A percentile compares a stretch with the other conserved stretches of the same genome.
These are phyloP conservation scores for Panaeolus papilionaceus DNA, from an alignment of 768 basidiomycete genomes.

Conservation along the genomic window DNA sequence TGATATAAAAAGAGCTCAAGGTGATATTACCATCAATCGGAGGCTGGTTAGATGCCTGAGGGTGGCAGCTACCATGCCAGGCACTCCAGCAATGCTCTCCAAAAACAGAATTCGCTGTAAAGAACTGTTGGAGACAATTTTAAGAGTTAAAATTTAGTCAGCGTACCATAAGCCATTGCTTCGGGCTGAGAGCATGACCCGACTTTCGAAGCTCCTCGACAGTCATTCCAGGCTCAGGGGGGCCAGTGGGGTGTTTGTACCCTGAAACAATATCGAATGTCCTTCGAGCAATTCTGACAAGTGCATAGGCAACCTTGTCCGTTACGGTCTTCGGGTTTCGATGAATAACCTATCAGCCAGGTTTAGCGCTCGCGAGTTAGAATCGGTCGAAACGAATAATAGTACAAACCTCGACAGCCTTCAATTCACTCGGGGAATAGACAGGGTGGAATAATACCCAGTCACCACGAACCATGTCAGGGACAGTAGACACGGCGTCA, in stretches of 20 bases:
- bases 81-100: slow-evolving; percentile 93
- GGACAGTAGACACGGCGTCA: slow-evolving; percentile 59
- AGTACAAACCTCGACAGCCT: slow-evolving; percentile 65
- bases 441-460: slow-evolving; percentile 97
- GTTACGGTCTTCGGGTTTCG: slow-evolving; percentile 64
- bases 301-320: slow-evolving; percentile 74
- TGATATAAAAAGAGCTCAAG: background rate
- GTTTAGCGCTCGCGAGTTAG: slow-evolving; percentile 6
- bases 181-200: slow-evolving; percentile 76
- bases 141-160: background rate
- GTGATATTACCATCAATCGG: slow-evolving; percentile 73
- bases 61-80: slow-evolving; percentile 93
- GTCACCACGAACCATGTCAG: slow-evolving; percentile 67
- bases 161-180: slow-evolving; percentile 78
- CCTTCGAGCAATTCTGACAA: slow-evolving; percentile 66
- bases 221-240: slow-evolving; percentile 66
- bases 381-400: background rate
- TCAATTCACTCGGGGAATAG: slow-evolving; percentile 77
- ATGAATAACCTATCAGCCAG: slow-evolving; percentile 64
- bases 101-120: slow-evolving; percentile 62
- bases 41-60: slow-evolving; percentile 89
- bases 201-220: slow-evolving; percentile 75
- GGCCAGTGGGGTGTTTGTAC: slow-evolving; percentile 79
- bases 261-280: slow-evolving; percentile 86
- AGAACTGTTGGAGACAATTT: slow-evolving; percentile 14